Evolutionary conservation across 2,329 filamentous ascomycete genomes (phyloP).

Genomic region (Trichophyton benhamiae): DNA sequence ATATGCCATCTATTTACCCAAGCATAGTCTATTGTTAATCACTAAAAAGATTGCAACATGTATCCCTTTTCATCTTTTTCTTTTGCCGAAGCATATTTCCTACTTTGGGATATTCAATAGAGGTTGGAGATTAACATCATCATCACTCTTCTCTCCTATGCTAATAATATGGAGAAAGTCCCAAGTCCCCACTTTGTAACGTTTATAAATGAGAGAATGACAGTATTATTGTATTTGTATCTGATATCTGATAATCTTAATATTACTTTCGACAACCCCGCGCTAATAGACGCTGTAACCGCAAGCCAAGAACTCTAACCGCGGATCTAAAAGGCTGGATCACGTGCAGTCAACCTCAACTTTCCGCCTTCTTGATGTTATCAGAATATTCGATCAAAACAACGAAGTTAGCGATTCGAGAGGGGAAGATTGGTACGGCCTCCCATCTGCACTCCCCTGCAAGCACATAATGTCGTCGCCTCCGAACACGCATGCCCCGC

Average conservation of each 20-base stretch:
- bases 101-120: not conserved
- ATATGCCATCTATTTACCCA: not conserved
- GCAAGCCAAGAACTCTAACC: no score
- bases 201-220: no score
- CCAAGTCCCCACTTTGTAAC: no score
- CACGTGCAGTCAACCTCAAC: no score
- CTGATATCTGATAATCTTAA: no score
- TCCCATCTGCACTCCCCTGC: constrained; percentile 6
- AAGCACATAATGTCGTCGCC: constrained; percentile 5
- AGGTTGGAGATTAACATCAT: not conserved
- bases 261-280: no score
- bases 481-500: constrained; percentile 15
- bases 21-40: not conserved
- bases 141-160: not conserved
- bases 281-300: no score
- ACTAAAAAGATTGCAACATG: not conserved
- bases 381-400: no score
- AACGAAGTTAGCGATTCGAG: no score
- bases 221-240: no score
- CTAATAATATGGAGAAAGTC: not conserved
- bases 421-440: constrained; percentile 3
- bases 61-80: not conserved
- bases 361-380: no score
- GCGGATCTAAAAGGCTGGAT: no score
- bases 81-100: not conserved